Conservation (phyloP, 176 grass and related monocot genomes). For the barley (Hordeum vulgare) region MorexV3_pseudomolecules_assembly NC_058524.1:82291892-82292391, state of each 20-base stretch:
- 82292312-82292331: not conserved
- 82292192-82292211: not conserved
- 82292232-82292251: not conserved
- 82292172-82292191: not conserved
- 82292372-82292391: not conserved
- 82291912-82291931: conserved; percentile 20
- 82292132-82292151: not conserved
- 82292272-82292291: not conserved
- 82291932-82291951: not conserved
- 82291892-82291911: conserved; percentile 24
- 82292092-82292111: not conserved
- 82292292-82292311: not conserved
- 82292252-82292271: not conserved
- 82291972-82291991: not conserved
- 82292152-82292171: not conserved
- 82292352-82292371: not conserved
- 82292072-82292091: not conserved
- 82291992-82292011: not conserved
- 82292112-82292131: not conserved
- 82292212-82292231: not conserved
- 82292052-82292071: not conserved
- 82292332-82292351: no score
- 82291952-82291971: not conserved
- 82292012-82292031: not conserved
- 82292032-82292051: not conserved